Base-by-base conservation (phyloP, 108 stramenopile genomes). In the Chaetoceros muelleri region DNA sequence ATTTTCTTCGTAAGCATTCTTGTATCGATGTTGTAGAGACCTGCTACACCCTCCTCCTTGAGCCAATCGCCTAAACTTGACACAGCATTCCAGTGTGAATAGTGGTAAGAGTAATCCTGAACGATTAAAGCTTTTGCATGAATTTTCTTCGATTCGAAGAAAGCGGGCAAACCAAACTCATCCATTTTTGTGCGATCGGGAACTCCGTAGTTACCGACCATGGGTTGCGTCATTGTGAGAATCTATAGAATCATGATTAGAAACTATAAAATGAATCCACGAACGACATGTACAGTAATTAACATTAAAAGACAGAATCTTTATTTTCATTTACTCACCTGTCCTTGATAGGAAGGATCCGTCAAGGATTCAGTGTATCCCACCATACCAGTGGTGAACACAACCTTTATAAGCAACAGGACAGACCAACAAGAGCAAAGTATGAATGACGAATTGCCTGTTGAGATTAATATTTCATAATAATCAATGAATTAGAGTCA, bases 361-460 rank as follows among this genome's bases (percentile, higher is more conserved):
- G 98, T 99, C 70, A 99, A 81, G 45, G 85, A 79, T 65, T 99
- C 98, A 24, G 96, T 95, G 77, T 99, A 99, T 51, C 98, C 98
- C 18, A 99, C 98, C 98, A 99, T 99, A 55, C 96, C 95, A 0
- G 98, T 99, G 57, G 95, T 93, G 73, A 99, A 99, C 46, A 99
- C 98, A 48, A 99, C 96, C 90, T 98, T 75, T 1, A 83, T 1
- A 44, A 3, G 8, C 24, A 51, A 21, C 16, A 51, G 8, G 8
- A 16, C 45, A 16, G 1, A 44, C 17, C 44, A 44, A 44, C n/a
- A n/a, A n/a, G n/a, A n/a, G n/a, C n/a, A n/a, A n/a, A n/a, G n/a
- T n/a, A n/a, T n/a, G n/a, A n/a, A n/a, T n/a, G n/a, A n/a, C n/a
- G n/a, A n/a, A n/a, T n/a, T n/a, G n/a, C n/a, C n/a, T n/a, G n/a